Base-by-base conservation (phyloP, 305 asterid genomes). In the Fraxinus angustifolia region DNA sequence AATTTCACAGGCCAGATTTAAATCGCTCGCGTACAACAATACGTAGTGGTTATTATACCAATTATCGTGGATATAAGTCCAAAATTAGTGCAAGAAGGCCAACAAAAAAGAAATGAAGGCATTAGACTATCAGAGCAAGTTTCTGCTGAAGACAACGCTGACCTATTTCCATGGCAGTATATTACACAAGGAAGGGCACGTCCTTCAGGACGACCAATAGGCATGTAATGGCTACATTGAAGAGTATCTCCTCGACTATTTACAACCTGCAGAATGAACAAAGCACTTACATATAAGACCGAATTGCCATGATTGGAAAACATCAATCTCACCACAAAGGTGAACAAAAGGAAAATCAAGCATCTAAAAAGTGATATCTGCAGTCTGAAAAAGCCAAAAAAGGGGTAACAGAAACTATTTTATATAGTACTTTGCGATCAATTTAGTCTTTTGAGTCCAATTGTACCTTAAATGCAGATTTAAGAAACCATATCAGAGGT, bases 111-210 rank as follows among this genome's bases (percentile, higher is more conserved):
- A 75, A 8, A 73, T 82, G 14, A 71, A 70, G 12, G 68, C 73
- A 70, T 65, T 68, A 38, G 21, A 83, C 67, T 76, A 78, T 72
- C 62, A 68, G 40, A 33, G 71, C 71, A 60, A 10, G 67, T 50
- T 48, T 53, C 82, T 38, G 62, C 12, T 23, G 67, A 76, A 28
- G 78, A 78, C 70, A 71, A 40, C 82, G 84, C 91, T 80, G 76
- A 93, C 98, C 98, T 95, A 85, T 95, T 95, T 86, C 98, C 98
- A 83, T 95, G 98, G 87, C 98, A 95, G 78, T 95, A 95, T 79
- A 95, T 92, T 33, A 94, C 97, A 87, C 98, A 95, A 50, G 98
- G 67, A 75, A 93, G 86, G 60, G 83, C 85, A 80, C 86, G 89
- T 85, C 91, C 97, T 80, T 89, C 98, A 38, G 97, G 93, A 75